These are phyloP conservation scores for Colletotrichum navitas DNA, from an alignment of 2,329 filamentous ascomycete genomes.

Conservation along the genomic window DNA sequence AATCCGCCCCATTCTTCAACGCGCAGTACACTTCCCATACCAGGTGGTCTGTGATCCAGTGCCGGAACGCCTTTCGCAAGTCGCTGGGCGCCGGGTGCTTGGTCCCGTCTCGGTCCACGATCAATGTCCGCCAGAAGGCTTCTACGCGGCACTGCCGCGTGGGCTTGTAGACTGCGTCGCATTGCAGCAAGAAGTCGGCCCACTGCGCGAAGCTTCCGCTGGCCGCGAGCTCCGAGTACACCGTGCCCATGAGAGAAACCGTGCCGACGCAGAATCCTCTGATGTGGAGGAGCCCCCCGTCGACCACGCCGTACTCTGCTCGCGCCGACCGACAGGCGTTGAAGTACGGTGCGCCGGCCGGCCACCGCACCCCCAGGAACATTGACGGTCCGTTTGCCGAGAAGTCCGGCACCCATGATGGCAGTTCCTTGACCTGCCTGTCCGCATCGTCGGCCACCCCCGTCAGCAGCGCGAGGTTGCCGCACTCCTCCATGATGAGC, in stretches of 20 bases:
- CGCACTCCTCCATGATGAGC: conserved; percentile 36
- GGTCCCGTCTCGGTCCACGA: conserved; percentile 44
- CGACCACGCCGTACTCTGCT: conserved; percentile 5
- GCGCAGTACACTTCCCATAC: conserved; percentile 30
- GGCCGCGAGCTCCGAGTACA: conserved; percentile 32
- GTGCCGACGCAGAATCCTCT: conserved; percentile 26
- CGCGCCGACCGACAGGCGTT: conserved; percentile 17
- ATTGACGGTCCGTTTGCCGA: conserved; percentile 22
- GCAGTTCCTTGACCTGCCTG: conserved; percentile 30
- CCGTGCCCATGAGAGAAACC: conserved; percentile 9
- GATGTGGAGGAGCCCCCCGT: conserved; percentile 15
- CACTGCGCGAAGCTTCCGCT: conserved; percentile 35
- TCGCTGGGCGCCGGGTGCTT: conserved; percentile 15
- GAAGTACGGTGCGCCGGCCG: conserved; percentile 12
- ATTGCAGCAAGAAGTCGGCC: conserved; percentile 42
- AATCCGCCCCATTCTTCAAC: conserved; percentile 13
- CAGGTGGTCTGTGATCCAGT: conserved; percentile 31
- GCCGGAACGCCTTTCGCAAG: conserved; percentile 25
- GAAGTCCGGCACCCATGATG: conserved; percentile 46
- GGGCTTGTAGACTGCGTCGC: conserved; percentile 42
- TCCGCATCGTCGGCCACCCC: conserved; percentile 44
- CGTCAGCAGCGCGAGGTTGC: conserved; percentile 41
- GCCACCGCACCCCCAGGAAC: conserved; percentile 28
- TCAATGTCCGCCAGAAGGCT: conserved; percentile 47
- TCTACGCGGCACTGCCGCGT: conserved; percentile 46